Evolutionary conservation across 176 grass and related monocot species (phyloP), one percentile per base, ranked within the genome.

Genomic region (Tillandsia leiboldiana): DNA sequence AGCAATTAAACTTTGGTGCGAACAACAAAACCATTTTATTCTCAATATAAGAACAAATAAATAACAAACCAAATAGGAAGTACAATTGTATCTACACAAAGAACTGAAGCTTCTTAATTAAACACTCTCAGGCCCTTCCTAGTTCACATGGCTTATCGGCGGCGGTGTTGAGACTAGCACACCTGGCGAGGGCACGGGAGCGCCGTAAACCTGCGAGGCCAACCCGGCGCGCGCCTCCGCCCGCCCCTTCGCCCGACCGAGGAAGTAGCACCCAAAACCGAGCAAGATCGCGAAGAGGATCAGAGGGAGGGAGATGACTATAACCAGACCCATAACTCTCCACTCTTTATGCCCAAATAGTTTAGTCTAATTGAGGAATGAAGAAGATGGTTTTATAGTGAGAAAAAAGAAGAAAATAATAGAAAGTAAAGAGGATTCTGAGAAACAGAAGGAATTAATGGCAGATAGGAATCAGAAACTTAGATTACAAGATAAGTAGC

Each of bases 181-280:
- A 47, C 86, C 81, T 0, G 86, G 81, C 1, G 86, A 86, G 26
- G 83, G 86, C 68, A 79, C 62, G 0, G 90, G 90, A 28, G 74
- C 65, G 57, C 90, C 81, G 49, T 87, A 94, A 13, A 87, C 49
- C 78, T 89, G 90, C 8, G 83, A 79, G 8, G 80, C 81, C 3
- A 94, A 71, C 24, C 90, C 86, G 10, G 69, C n/a, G 29, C 52
- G 74, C 75, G 79, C 75, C 74, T 90, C 86, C 80, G 89, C 80
- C 10, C 86, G 74, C 2, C 83, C 90, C 78, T 47, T 94, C 68
- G 83, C 75, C 83, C 78, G 89, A 50, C 90, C 86, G 51, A 94
- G 68, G 64, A 89, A 94, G 86, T 82, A 94, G 75, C 90, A 94
- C 49, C 90, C 90, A 53, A 94, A 84, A 51, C 83, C 83, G 28